Evolutionary conservation across 495 filamentous ascomycete genomes (phyloP).

Genomic region (Apiosordaria backusii): DNA sequence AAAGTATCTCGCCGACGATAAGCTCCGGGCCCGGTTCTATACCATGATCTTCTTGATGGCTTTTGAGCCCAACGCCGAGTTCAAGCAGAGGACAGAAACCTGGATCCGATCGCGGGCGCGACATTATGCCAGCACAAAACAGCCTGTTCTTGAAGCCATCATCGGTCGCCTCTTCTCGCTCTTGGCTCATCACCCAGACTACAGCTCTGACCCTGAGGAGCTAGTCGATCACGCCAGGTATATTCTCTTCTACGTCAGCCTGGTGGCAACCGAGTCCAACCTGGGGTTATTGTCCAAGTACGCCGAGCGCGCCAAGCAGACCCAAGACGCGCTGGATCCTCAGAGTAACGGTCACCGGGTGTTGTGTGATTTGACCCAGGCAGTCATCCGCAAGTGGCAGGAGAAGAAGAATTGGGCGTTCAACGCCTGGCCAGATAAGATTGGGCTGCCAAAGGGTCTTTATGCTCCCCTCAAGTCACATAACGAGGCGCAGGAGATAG

Average conservation of each 20-base stretch:
- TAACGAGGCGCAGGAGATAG: constrained; percentile 74
- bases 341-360: constrained; percentile 72
- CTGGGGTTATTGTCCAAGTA: constrained; percentile 86
- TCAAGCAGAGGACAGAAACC: constrained; percentile 70
- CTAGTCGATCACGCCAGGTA: constrained; percentile 78
- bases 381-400: constrained; percentile 77
- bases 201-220: constrained; percentile 61
- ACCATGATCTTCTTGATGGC: constrained; percentile 84
- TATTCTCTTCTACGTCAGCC: constrained; percentile 80
- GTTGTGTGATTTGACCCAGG: constrained; percentile 83
- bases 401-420: constrained; percentile 72
- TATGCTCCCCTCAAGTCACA: constrained; percentile 73
- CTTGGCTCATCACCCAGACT: constrained; percentile 94
- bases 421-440: constrained; percentile 76
- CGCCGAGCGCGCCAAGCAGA: constrained; percentile 88
- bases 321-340: constrained; percentile 68
- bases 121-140: constrained; percentile 49
- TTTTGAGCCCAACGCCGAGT: constrained; percentile 69
- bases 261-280: constrained; percentile 81
- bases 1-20: constrained; percentile 70
- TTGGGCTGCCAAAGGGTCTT: constrained; percentile 71
- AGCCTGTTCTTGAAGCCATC: constrained; percentile 73
- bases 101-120: constrained; percentile 82
- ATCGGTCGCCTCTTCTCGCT: constrained; percentile 82
- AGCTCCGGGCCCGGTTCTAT: constrained; percentile 75